Conservation (phyloP, 2,329 filamentous ascomycete species). For the Cladophialophora chaetospira region DNA sequence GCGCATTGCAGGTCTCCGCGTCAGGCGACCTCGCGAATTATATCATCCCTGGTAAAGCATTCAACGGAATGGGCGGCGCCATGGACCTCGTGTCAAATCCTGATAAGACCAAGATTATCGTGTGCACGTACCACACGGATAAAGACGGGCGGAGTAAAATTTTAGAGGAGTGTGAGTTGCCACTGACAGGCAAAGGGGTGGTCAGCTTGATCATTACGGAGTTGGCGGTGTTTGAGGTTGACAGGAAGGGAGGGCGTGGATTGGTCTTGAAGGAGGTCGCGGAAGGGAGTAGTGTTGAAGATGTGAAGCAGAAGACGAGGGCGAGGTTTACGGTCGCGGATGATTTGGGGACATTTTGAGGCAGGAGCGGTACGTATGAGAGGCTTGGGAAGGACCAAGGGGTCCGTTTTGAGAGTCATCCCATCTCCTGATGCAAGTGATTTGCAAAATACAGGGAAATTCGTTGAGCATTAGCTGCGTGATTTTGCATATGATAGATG, state of each 20-base stretch:
- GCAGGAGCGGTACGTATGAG: not conserved
- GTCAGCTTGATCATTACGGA: conserved; percentile 75
- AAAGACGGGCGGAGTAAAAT: conserved; percentile 70
- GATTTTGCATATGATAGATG: too few species aligned
- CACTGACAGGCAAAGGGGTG: conserved; percentile 65
- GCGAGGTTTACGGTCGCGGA: conserved; percentile 67
- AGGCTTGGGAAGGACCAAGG: too few species aligned
- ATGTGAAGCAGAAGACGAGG: conserved; percentile 69
- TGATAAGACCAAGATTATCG: conserved; percentile 70
- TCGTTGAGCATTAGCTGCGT: too few species aligned
- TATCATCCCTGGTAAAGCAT: conserved; percentile 82
- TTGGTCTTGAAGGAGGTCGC: conserved; percentile 72
- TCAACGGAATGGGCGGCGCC: conserved; percentile 84
- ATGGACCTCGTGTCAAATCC: conserved; percentile 75
- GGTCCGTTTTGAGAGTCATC: too few species aligned
- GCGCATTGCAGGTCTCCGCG: conserved; percentile 77
- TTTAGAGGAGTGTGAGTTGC: conserved; percentile 64
- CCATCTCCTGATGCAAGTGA: too few species aligned
- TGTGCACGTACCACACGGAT: conserved; percentile 69
- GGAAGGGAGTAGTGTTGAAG: conserved; percentile 67
- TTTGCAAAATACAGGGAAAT: too few species aligned
- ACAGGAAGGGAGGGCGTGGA: conserved; percentile 62
- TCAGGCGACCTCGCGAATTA: conserved; percentile 82
- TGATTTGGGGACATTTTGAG: conserved; percentile 54
- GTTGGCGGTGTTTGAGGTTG: conserved; percentile 75